Evolutionary conservation across 768 basidiomycete genomes (phyloP).

Genomic region (Asterophora lycoperdoides): DNA sequence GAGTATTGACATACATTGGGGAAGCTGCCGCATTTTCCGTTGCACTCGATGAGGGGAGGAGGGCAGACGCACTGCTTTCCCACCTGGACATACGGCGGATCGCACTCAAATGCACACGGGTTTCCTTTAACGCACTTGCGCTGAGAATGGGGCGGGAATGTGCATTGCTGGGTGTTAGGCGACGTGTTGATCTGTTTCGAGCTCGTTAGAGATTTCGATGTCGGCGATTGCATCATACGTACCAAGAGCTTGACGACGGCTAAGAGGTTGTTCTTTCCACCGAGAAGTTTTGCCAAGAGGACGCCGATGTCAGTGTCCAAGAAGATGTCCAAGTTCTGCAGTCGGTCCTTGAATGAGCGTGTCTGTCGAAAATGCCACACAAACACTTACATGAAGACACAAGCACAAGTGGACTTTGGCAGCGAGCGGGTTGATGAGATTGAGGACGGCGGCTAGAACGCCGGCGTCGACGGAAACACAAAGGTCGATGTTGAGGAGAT

Average conservation of each 20-base stretch:
- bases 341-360: background rate
- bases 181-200: slow-evolving; percentile 16
- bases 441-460: slow-evolving; percentile 11
- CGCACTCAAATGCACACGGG: slow-evolving; percentile 16
- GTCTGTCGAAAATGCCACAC: too few relatives aligned
- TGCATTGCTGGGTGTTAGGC: slow-evolving; percentile 11
- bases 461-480: slow-evolving; percentile 16
- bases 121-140: slow-evolving; percentile 7
- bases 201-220: background rate
- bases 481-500: slow-evolving; percentile 17
- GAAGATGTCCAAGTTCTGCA: slow-evolving; percentile 17
- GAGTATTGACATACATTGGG: slow-evolving; percentile 24
- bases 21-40: slow-evolving; percentile 35
- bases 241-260: slow-evolving; percentile 16
- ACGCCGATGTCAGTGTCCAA: slow-evolving; percentile 15
- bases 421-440: slow-evolving; percentile 14
- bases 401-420: slow-evolving; percentile 16
- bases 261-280: slow-evolving; percentile 14
- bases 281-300: slow-evolving; percentile 14
- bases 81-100: slow-evolving; percentile 12
- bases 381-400: slow-evolving; percentile 14
- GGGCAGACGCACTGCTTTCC: slow-evolving; percentile 33
- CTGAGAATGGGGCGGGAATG: slow-evolving; percentile 16
- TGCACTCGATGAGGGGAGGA: slow-evolving; percentile 32
- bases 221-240: background rate